Evolutionary conservation across 2,329 filamentous ascomycete species (phyloP), one percentile per base, ranked within the genome.

Genomic region (Hymenoscyphus linearis): DNA sequence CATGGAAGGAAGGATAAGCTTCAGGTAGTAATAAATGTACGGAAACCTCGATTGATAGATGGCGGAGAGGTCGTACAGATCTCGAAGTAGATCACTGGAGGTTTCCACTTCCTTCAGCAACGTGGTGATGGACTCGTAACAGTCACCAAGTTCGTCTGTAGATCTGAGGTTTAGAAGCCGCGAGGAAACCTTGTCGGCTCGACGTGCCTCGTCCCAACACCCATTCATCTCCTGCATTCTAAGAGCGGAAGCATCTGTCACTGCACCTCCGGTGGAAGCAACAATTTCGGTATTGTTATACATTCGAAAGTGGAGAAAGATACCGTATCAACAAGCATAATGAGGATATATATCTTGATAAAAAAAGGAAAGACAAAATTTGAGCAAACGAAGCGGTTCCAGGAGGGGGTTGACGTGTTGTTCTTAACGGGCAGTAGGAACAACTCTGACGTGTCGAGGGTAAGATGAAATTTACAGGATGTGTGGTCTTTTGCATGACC

Each of bases 1-100:
- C 18, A 86, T 73, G 60, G 82, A 84, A 0, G 84, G 84, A 2
- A 87, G 74, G 16, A 85, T 66, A 61, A 85, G 75, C 60, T 82
- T 79, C 54, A 87, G 77, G 67, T 85, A 80, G 67, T 83, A 79
- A 36, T 82, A 70, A 27, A 85, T 76, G 16, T 82, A 72, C 0
- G 79, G 77, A 6, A 85, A 74, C 18, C 82, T 79, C 26, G 75
- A 70, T 57, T 77, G 72, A 67, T 85, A 79, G 27, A 82, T 72
- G 57, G 82, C 80, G 26, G 81, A 80, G 40, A 79, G 76, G 62
- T 85, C 82, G 53, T 80, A 80, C 16, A 87, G 73, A 58, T 83
- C 79, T 47, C 81, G 79, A 9, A 87, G 78, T 16, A 80, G 71
- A 37, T 75, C 73, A 59, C 76, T 75, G 4, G 78, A 77, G 4